A percentile compares a stretch with the other conserved stretches of the same genome.
Conservation (phyloP, 257 asterid species). For the Nicotiana paniculata region DNA sequence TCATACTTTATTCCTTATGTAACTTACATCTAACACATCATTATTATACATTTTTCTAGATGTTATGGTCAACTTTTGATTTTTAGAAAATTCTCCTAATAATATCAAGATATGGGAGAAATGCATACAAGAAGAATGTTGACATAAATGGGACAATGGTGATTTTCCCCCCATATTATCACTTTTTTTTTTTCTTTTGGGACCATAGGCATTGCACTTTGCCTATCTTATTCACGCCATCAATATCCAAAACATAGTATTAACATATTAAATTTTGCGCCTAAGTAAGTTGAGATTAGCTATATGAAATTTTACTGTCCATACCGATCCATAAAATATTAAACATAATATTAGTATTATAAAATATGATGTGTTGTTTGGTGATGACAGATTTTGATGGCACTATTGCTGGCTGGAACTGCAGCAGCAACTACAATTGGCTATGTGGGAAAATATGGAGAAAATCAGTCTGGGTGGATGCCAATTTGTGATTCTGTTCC, state of each 20-base stretch:
- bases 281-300: too few relatives aligned
- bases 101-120: neutral
- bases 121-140: neutral
- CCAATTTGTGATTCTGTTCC: conserved; percentile 42
- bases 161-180: neutral
- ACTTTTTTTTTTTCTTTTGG: neutral
- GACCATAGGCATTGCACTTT: neutral
- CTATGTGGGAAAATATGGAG: conserved; percentile 52
- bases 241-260: neutral
- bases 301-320: neutral
- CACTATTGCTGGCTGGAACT: conserved; percentile 45
- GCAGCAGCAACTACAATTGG: conserved; percentile 65
- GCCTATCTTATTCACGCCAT: neutral
- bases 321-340: neutral
- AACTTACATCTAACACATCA: neutral
- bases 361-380: neutral
- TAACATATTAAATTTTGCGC: neutral
- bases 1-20: neutral
- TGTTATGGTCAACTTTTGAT: neutral
- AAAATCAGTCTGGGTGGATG: conserved; percentile 53
- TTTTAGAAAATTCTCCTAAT: neutral
- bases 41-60: neutral
- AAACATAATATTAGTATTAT: neutral
- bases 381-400: conserved; percentile 29
- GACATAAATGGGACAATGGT: neutral